Evolutionary conservation across 1,284 basidiomycete species (phyloP).

Genomic region (Xerocomus nothofagi): DNA sequence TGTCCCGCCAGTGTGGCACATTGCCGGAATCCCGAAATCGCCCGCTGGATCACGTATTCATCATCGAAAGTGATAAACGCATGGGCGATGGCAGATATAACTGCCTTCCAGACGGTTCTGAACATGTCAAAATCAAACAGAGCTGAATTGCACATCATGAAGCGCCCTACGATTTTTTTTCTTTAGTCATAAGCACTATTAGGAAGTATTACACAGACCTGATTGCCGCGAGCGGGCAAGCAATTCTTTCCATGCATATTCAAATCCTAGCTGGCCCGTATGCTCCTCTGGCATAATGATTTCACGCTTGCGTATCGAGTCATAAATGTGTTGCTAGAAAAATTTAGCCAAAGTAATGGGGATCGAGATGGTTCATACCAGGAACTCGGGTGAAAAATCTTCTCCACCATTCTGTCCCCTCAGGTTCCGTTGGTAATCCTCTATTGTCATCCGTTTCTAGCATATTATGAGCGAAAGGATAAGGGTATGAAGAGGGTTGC

Average conservation of each 20-base stretch:
- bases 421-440: slow-evolving; percentile 92
- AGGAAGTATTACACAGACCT: slow-evolving; percentile 46
- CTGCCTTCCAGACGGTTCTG: slow-evolving; percentile 85
- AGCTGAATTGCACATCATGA: slow-evolving; percentile 78
- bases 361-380: slow-evolving; percentile 53
- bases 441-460: slow-evolving; percentile 94
- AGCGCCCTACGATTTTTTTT: slow-evolving; percentile 51
- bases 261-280: slow-evolving; percentile 94
- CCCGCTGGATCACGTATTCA: slow-evolving; percentile 93
- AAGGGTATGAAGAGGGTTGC: background rate
- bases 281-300: slow-evolving; percentile 99
- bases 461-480: slow-evolving; percentile 12
- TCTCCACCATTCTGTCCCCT: slow-evolving; percentile 88
- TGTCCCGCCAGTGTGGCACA: slow-evolving; percentile 91
- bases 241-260: slow-evolving; percentile 98
- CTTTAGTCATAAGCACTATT: slow-evolving; percentile 6
- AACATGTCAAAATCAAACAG: slow-evolving; percentile 94
- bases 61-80: slow-evolving; percentile 96
- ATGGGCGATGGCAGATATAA: slow-evolving; percentile 88
- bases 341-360: slow-evolving; percentile 8
- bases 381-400: slow-evolving; percentile 84
- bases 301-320: slow-evolving; percentile 91
- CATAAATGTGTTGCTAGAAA: slow-evolving; percentile 81
- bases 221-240: slow-evolving; percentile 79
- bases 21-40: slow-evolving; percentile 94